A percentile compares a stretch with the other conserved stretches of the same genome.
phyloP scores from a whole-genome alignment of 176 grass and related monocot genomes.

The Juncus effusus region DNA sequence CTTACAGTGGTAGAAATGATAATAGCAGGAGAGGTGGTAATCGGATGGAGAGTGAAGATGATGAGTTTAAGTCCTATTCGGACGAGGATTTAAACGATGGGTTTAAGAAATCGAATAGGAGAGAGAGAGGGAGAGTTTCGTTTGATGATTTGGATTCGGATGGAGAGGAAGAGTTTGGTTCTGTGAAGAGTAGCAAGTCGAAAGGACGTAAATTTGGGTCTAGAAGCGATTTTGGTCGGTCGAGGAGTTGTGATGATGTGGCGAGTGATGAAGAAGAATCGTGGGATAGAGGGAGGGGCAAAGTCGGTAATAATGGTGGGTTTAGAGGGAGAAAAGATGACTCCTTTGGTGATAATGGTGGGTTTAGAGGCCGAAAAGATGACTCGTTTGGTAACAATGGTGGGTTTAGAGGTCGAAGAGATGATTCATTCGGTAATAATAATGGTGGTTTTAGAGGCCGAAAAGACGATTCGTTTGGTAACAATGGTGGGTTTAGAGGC shows the following conservation, averaged over 20 bases:
- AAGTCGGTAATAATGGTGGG: slow-evolving; percentile 23
- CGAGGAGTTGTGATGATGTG: slow-evolving; percentile 18
- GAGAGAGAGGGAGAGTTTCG: slow-evolving; percentile 26
- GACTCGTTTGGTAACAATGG: slow-evolving; percentile 9
- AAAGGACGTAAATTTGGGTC: slow-evolving; percentile 28
- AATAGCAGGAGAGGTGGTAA: slow-evolving; percentile 22
- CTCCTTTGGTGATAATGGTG: slow-evolving; percentile 14
- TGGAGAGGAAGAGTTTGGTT: slow-evolving; percentile 37
- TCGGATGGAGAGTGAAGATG: slow-evolving; percentile 33
- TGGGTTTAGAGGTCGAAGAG: slow-evolving; percentile 14
- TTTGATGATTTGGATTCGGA: slow-evolving; percentile 40
- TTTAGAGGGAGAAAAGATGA: slow-evolving; percentile 3
- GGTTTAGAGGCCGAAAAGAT: slow-evolving; percentile 18
- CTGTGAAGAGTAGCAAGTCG: slow-evolving; percentile 25
- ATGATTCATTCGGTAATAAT: slow-evolving; percentile 23
- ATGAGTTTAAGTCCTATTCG: slow-evolving; percentile 49
- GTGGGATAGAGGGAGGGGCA: slow-evolving; percentile 6
- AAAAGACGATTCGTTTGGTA: slow-evolving; percentile 18
- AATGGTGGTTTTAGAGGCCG: slow-evolving; percentile 41
- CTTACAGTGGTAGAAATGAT: slow-evolving; percentile 34
- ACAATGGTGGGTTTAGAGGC: slow-evolving; percentile 16
- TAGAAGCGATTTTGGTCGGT: slow-evolving; percentile 24
- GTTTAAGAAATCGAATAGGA: slow-evolving; percentile 26
- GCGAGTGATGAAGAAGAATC: slow-evolving; percentile 12
- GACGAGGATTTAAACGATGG: slow-evolving; percentile 44